Conservation (phyloP, 164 flowering plant genomes). For the Berberis vulgaris region DNA sequence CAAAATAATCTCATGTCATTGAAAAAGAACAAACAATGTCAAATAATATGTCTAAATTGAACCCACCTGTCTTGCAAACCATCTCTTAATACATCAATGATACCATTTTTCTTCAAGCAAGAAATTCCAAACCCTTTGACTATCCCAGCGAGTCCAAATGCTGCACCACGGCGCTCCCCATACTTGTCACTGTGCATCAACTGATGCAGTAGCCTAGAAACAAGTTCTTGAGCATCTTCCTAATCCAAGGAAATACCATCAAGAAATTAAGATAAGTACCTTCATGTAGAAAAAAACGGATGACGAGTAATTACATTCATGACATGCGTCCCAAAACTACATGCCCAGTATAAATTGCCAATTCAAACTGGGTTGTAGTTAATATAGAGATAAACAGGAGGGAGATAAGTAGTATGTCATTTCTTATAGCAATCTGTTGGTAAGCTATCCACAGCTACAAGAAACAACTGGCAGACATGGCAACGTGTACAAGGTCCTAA, state of each 20-base stretch:
- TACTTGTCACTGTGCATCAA: slow-evolving; percentile 93
- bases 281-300: not conserved
- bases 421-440: no score
- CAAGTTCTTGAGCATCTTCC: slow-evolving; percentile 81
- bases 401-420: no score
- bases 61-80: slow-evolving; percentile 78
- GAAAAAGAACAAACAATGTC: no score
- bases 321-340: no score
- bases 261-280: not conserved
- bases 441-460: no score
- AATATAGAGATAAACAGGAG: no score
- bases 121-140: slow-evolving; percentile 90
- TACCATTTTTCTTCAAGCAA: slow-evolving; percentile 71
- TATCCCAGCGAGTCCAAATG: slow-evolving; percentile 97
- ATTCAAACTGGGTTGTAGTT: no score
- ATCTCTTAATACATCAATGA: slow-evolving; percentile 41
- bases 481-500: no score
- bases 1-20: no score
- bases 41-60: not conserved
- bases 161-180: slow-evolving; percentile 99
- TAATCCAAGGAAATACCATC: slow-evolving; percentile 18
- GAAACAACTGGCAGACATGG: no score
- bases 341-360: no score
- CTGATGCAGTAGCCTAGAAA: slow-evolving; percentile 65
- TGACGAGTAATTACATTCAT: no score